Conservation (phyloP, 1,139 yeast species). For the Nakaseomyces uthaithaninus region DNA sequence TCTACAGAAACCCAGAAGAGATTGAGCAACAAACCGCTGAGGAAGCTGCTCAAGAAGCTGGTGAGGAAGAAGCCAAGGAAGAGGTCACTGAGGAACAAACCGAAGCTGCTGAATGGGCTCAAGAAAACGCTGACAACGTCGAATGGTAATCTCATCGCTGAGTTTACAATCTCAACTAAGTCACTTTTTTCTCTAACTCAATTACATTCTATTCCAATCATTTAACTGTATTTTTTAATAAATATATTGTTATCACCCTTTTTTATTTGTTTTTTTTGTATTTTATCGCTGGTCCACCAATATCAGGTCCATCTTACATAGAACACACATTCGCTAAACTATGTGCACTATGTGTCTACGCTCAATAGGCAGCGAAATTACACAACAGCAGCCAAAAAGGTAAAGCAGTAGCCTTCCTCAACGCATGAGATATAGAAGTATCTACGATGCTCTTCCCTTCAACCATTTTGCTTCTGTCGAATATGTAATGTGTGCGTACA, state of each 20-base stretch:
- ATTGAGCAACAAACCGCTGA: constrained; percentile 79
- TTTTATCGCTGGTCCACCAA: no score
- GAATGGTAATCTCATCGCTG: constrained; percentile 30
- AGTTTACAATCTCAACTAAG: no score
- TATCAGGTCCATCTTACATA: no score
- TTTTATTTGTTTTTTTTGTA: neutral
- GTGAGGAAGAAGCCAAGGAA: constrained; percentile 53
- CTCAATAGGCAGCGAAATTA: no score
- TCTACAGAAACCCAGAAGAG: constrained; percentile 99
- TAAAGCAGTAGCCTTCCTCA: no score
- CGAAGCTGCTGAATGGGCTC: constrained; percentile 60
- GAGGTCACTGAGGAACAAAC: constrained; percentile 60
- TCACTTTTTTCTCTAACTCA: neutral
- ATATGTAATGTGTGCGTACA: no score
- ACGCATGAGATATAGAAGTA: no score
- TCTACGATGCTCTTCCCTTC: no score
- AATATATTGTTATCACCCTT: constrained; percentile 1
- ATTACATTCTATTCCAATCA: neutral
- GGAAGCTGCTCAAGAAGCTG: constrained; percentile 50
- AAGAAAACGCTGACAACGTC: constrained; percentile 63
- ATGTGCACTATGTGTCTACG: no score
- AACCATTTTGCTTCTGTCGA: no score
- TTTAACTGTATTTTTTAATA: constrained; percentile 2
- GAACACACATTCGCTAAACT: no score
- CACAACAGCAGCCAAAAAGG: no score